Conservation (phyloP, 441 rosid species). For the Populus hybrid region DNA sequence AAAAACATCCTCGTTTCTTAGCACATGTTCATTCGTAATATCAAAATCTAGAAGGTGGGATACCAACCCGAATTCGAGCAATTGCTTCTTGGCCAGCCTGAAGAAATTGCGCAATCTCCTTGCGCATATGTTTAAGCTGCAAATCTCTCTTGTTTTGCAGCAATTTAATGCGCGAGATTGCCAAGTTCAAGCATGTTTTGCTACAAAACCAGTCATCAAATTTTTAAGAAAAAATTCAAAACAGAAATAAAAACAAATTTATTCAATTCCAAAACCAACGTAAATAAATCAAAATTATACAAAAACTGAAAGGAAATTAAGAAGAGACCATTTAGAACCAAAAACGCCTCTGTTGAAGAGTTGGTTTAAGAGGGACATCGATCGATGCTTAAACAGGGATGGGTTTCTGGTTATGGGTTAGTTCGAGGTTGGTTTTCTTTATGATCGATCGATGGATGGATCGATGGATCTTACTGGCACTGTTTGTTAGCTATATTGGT, state of each 20-base stretch:
- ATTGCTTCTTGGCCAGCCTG: conserved; percentile 95
- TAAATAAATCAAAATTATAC: not conserved
- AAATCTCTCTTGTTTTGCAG: conserved; percentile 88
- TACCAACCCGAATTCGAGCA: conserved; percentile 76
- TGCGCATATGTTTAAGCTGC: conserved; percentile 89
- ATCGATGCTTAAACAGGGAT: conserved; percentile 27
- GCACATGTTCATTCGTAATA: not conserved
- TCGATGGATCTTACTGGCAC: not conserved
- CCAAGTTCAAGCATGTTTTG: conserved; percentile 76
- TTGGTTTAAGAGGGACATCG: conserved; percentile 89
- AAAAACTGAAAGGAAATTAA: not conserved
- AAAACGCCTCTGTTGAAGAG: conserved; percentile 94
- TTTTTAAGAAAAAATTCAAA: not conserved
- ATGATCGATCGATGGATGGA: not conserved
- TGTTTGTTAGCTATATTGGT: not conserved
- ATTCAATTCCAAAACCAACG: not conserved
- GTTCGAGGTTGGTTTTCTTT: not conserved
- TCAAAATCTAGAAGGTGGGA: conserved; percentile 1
- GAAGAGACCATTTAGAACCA: conserved; percentile 65
- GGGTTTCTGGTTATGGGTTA: not conserved
- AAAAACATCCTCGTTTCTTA: conserved; percentile 5
- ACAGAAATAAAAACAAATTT: not conserved
- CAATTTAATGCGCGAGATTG: conserved; percentile 82
- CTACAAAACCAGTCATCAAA: conserved; percentile 36
- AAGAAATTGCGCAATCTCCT: conserved; percentile 88